Conservation (phyloP, 148 eudicot genomes). For the Rhododendron ovatum region DNA sequence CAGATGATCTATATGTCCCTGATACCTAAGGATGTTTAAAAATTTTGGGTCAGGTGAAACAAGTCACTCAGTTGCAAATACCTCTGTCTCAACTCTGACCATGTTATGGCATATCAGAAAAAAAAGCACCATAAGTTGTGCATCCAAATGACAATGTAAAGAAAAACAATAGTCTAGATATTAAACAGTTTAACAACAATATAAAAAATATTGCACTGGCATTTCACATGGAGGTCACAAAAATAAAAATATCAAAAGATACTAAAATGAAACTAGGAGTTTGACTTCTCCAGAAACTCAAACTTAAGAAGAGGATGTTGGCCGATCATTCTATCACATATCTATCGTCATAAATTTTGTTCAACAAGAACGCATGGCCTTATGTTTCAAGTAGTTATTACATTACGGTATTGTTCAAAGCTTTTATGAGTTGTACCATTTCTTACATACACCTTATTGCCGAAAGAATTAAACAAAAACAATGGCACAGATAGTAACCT, state of each 20-base stretch:
- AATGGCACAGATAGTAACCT: conserved; percentile 44
- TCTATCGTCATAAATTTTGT: background rate
- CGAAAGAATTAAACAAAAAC: background rate
- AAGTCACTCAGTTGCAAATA: background rate
- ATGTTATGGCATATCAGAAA: background rate
- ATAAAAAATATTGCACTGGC: background rate
- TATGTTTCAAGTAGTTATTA: background rate
- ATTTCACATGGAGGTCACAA: background rate
- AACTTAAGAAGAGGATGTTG: background rate
- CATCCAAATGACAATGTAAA: background rate
- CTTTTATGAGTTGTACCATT: background rate
- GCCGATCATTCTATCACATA: background rate
- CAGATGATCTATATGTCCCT: background rate
- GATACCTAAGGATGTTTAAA: background rate
- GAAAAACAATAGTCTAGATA: background rate
- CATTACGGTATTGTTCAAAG: background rate
- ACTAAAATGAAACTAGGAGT: background rate
- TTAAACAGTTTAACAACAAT: background rate
- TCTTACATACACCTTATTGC: background rate
- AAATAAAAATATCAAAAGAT: background rate
- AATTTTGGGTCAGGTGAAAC: background rate
- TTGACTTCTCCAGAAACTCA: conserved; percentile 2
- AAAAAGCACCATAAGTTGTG: background rate
- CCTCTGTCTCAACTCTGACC: background rate
- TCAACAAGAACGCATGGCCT: background rate